Base-by-base conservation (phyloP, 1,284 basidiomycete species). In the Naganishia liquefaciens region DNA sequence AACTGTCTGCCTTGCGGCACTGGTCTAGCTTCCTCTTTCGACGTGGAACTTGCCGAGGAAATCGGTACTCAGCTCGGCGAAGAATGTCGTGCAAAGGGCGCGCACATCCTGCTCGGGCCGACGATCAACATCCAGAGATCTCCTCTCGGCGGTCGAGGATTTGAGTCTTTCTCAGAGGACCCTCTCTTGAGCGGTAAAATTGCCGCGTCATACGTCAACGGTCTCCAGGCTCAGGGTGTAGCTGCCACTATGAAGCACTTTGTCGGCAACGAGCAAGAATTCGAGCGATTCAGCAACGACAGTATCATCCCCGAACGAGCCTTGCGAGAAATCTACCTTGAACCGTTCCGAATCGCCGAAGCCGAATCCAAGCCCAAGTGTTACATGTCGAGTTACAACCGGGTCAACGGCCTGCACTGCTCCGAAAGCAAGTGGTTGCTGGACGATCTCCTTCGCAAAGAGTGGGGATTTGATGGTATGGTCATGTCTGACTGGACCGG, bases 261-360 rank as follows among this genome's bases (percentile, higher is more conserved):
- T 64, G 73, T 77, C 47, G 72, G 65, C 3, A 78, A 79, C 68
- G 77, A 79, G 55, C 75, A 76, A 67, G 77, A 79, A 64, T 73
- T 73, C 57, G 74, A 75, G 51, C 69, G 76, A 13, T 72, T 71
- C 63, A 72, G 72, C 15, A 69, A 70, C 51, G 72, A 75, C 58
- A 69, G 70, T 27, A 66, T 75, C 43, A 68, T 74, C 30, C 64
- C 68, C 11, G 54, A 67, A 25, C 84, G 90, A 46, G 87, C 90
- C 0, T 81, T 93, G 27, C 82, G 90, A 27, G 91, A 93, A 74
- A 84, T 93, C 49, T 93, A 93, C 76, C 82, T 91, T 47, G 84
- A 87, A 80, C 87, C 88, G 0, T 93, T 93, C 81, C 90, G 91
- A 86, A 82, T 93, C 49, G 87, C 89, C 0, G 84, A 89, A 75